A percentile compares a stretch with the other conserved stretches of the same genome.
Evolutionary conservation across 495 filamentous ascomycete genomes (phyloP).

Genomic region (Elasticomyces elasticus): DNA sequence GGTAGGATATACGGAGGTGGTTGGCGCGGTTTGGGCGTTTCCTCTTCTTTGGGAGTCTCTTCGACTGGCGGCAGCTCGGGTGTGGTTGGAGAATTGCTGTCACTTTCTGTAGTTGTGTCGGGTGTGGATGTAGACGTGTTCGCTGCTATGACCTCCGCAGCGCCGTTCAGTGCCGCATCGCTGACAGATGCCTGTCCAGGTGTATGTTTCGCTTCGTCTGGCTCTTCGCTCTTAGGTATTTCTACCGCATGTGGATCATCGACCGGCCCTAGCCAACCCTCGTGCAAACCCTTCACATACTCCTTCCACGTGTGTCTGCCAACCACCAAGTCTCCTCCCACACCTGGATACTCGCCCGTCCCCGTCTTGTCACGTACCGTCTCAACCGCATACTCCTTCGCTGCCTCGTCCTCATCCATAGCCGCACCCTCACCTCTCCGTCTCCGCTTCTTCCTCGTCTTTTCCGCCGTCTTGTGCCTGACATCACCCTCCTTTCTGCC

Average conservation of each 20-base stretch:
- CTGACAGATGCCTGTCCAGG: slow-evolving; percentile 23
- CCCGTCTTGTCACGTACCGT: slow-evolving; percentile 37
- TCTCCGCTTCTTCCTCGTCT: slow-evolving; percentile 58
- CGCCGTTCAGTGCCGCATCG: slow-evolving; percentile 17
- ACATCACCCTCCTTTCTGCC: slow-evolving; percentile 83
- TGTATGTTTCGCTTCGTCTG: slow-evolving; percentile 2
- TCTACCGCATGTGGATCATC: slow-evolving; percentile 37
- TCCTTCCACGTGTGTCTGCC: slow-evolving; percentile 96
- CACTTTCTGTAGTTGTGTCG: neutral
- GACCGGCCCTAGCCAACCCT: slow-evolving; percentile 90
- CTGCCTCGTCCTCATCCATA: slow-evolving; percentile 44
- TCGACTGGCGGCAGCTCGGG: slow-evolving; percentile 18
- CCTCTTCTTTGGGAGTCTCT: slow-evolving; percentile 36
- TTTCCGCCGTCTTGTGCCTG: slow-evolving; percentile 69
- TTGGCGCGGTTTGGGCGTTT: slow-evolving; percentile 45
- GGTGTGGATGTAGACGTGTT: slow-evolving; percentile 3
- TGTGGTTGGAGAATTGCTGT: too few relatives aligned
- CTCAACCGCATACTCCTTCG: slow-evolving; percentile 26
- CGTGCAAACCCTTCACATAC: slow-evolving; percentile 84
- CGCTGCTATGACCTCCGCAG: slow-evolving; percentile 23
- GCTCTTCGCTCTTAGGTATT: slow-evolving; percentile 4
- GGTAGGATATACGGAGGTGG: slow-evolving; percentile 56
- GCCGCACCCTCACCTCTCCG: slow-evolving; percentile 39
- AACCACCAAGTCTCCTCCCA: slow-evolving; percentile 75
- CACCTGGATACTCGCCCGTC: slow-evolving; percentile 59